Conservation (phyloP, 768 basidiomycete genomes). For the Lactarius hatsudake region DNA sequence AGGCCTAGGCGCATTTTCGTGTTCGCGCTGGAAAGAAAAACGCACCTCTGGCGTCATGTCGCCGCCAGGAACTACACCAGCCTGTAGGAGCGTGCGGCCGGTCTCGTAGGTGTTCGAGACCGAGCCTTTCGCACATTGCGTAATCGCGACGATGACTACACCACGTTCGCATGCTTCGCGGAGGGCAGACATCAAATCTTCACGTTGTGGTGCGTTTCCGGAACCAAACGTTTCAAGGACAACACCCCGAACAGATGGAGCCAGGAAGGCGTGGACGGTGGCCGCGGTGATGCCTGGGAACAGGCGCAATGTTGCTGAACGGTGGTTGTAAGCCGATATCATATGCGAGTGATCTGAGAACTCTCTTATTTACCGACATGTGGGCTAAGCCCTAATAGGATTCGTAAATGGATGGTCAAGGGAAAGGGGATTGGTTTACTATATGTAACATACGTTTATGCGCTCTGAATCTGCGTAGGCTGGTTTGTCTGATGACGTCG, state of each 20-base stretch:
- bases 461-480: constrained; percentile 70
- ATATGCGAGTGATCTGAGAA: not conserved
- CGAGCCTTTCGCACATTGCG: constrained; percentile 84
- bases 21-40: not conserved
- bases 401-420: not conserved
- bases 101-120: constrained; percentile 85
- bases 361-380: constrained; percentile 63
- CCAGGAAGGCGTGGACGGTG: constrained; percentile 73
- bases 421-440: not conserved
- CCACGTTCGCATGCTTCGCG: constrained; percentile 80
- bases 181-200: constrained; percentile 71
- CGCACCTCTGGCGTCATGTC: constrained; percentile 96
- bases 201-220: constrained; percentile 85
- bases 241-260: constrained; percentile 72
- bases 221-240: constrained; percentile 91
- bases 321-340: not conserved
- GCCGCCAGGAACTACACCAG: constrained; percentile 79
- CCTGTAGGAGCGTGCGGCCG: constrained; percentile 62
- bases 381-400: constrained; percentile 68
- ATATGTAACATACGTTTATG: constrained; percentile 57
- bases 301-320: constrained; percentile 72
- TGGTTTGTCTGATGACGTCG: constrained; percentile 80
- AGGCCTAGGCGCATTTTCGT: not conserved
- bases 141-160: constrained; percentile 86
- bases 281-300: constrained; percentile 83